A percentile compares a stretch with the other conserved stretches of the same genome.
phyloP scores from a whole-genome alignment of 495 filamentous ascomycete genomes.

The Penicillium samsonianum region DNA sequence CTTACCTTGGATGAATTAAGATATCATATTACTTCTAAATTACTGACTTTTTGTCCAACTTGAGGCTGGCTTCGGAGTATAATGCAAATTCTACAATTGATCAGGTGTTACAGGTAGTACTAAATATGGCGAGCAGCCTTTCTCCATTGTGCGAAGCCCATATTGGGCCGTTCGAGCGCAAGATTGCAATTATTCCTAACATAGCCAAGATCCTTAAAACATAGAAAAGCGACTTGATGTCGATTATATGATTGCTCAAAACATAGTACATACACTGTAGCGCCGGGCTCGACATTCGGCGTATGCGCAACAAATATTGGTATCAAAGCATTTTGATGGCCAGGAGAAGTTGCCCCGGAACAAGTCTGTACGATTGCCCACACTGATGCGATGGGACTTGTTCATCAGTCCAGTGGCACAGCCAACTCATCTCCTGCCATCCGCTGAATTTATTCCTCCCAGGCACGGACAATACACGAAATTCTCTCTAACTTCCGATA shows the following conservation, averaged over 20 bases:
- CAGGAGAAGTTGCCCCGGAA: slow-evolving; percentile 8
- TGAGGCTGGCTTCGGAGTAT: background rate
- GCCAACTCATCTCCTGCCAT: slow-evolving; percentile 16
- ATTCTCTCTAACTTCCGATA: slow-evolving; percentile 7
- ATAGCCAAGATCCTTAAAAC: slow-evolving; percentile 5
- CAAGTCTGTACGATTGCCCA: slow-evolving; percentile 8
- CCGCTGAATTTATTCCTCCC: slow-evolving; percentile 13
- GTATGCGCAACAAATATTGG: slow-evolving; percentile 29
- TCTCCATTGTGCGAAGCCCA: background rate
- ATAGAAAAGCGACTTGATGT: slow-evolving; percentile 28
- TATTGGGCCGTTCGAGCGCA: background rate
- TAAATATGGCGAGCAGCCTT: background rate
- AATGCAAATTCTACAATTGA: background rate
- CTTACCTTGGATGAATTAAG: background rate
- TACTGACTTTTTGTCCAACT: background rate
- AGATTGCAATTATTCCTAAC: background rate
- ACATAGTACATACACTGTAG: slow-evolving; percentile 35
- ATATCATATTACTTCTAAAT: slow-evolving; percentile 4
- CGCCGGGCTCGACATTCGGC: slow-evolving; percentile 23
- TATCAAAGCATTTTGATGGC: slow-evolving; percentile 30
- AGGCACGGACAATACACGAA: slow-evolving; percentile 6
- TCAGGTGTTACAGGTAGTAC: background rate
- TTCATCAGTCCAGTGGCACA: slow-evolving; percentile 18
- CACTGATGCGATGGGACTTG: slow-evolving; percentile 5
- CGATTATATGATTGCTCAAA: slow-evolving; percentile 32